Percentiles rank a stretch among this genome's conserved stretches.
These are phyloP conservation scores for Aspergillus saccharolyticus DNA, from an alignment of 495 filamentous ascomycete species.

Conservation along the genomic window DNA sequence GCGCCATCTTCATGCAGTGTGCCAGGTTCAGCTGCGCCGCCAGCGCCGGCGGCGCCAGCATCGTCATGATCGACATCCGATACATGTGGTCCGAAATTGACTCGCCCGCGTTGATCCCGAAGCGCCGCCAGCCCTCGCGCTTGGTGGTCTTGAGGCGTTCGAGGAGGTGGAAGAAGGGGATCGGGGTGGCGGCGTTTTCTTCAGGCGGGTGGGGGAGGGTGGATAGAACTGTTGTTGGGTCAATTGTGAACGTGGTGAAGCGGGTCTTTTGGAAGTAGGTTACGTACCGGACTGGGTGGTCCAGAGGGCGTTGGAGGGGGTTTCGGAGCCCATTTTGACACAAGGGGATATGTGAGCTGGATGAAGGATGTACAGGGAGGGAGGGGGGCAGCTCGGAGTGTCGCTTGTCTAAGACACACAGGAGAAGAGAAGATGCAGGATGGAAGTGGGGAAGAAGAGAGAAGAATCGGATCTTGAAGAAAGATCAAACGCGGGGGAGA, in stretches of 20 bases:
- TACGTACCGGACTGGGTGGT: conserved; percentile 26
- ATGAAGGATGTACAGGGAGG: conserved; percentile 6
- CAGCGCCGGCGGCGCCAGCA: conserved; percentile 81
- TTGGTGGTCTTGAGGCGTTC: conserved; percentile 91
- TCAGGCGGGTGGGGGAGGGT: conserved; percentile 48
- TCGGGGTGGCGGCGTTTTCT: conserved; percentile 62
- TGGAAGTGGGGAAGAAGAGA: conserved; percentile 3
- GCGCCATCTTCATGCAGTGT: conserved; percentile 86
- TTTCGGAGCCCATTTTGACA: conserved; percentile 34
- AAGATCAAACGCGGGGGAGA: conserved; percentile 10
- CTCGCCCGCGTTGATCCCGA: conserved; percentile 68
- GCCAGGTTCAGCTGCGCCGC: conserved; percentile 64
- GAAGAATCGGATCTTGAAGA: conserved; percentile 1
- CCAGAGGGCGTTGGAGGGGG: conserved; percentile 23
- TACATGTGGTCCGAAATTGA: conserved; percentile 99
- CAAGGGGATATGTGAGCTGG: no score
- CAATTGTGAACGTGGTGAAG: background rate
- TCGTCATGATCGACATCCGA: conserved; percentile 93
- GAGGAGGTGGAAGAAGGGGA: conserved; percentile 91
- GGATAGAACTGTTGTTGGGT: conserved; percentile 35
- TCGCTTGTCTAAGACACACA: background rate
- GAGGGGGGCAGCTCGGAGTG: background rate
- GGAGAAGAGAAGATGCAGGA: conserved; percentile 9
- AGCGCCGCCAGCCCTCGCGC: conserved; percentile 91
- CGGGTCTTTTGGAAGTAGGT: background rate